These are phyloP conservation scores for Ogataea hybrid DNA, from an alignment of 1,139 yeast genomes.

Conservation along the genomic window DNA sequence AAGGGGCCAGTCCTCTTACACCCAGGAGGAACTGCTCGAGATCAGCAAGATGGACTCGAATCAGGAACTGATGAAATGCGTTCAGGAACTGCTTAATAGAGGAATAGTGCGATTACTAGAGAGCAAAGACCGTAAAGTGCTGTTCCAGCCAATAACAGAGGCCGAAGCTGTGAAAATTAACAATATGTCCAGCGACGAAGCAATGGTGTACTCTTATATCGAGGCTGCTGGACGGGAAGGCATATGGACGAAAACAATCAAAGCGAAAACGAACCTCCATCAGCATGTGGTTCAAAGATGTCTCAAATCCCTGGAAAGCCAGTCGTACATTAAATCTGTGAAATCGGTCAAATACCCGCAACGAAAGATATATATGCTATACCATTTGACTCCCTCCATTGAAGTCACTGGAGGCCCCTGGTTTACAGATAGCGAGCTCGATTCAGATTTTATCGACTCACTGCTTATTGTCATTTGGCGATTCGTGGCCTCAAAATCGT, in stretches of 20 bases:
- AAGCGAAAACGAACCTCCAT: conserved; percentile 87
- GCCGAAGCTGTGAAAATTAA: conserved; percentile 70
- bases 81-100: conserved; percentile 63
- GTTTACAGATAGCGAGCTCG: conserved; percentile 96
- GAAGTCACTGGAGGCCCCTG: conserved; percentile 99
- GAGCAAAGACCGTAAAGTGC: conserved; percentile 62
- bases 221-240: conserved; percentile 96
- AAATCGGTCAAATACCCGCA: conserved; percentile 96
- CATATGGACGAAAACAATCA: conserved; percentile 92
- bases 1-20: conserved; percentile 45
- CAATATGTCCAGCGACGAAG: conserved; percentile 83
- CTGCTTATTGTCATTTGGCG: conserved; percentile 85
- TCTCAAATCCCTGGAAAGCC: conserved; percentile 76
- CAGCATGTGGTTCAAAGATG: conserved; percentile 89
- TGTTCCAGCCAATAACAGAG: conserved; percentile 69
- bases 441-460: conserved; percentile 88
- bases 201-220: conserved; percentile 85
- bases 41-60: conserved; percentile 33
- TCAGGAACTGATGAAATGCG: conserved; percentile 51
- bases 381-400: conserved; percentile 86
- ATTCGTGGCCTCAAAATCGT: conserved; percentile 71
- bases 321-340: conserved; percentile 83
- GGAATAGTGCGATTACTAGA: conserved; percentile 61
- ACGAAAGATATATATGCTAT: conserved; percentile 92
- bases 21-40: conserved; percentile 58